Conservation (phyloP, 768 basidiomycete genomes). For the Clitopilus hobsonii region DNA sequence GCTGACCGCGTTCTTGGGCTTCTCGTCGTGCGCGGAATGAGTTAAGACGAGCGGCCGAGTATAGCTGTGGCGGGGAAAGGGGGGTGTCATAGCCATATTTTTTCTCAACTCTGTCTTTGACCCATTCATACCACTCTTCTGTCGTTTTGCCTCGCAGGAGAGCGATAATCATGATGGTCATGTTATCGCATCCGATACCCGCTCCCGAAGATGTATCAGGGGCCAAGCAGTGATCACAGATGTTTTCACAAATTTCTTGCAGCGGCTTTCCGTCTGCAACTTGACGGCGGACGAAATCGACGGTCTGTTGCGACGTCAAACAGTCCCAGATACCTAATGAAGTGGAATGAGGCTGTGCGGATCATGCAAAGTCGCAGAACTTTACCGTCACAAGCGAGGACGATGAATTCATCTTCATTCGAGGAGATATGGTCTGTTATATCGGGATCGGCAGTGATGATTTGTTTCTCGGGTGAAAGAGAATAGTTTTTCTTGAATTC, state of each 20-base stretch:
- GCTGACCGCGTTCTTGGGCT: slow-evolving; percentile 47
- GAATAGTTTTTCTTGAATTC: slow-evolving; percentile 95
- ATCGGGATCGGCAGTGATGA: slow-evolving; percentile 94
- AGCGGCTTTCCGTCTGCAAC: slow-evolving; percentile 78
- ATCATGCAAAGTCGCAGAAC: not conserved
- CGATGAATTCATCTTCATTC: slow-evolving; percentile 91
- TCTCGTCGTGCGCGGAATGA: slow-evolving; percentile 61
- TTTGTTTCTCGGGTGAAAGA: slow-evolving; percentile 81
- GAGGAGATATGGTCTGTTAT: slow-evolving; percentile 76
- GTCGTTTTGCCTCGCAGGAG: slow-evolving; percentile 82
- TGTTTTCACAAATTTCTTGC: slow-evolving; percentile 78
- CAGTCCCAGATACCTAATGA: slow-evolving; percentile 97
- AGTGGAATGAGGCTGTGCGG: too few relatives aligned
- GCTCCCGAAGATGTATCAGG: slow-evolving; percentile 87
- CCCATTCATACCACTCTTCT: slow-evolving; percentile 91
- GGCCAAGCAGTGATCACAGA: slow-evolving; percentile 91
- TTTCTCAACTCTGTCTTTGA: slow-evolving; percentile 74
- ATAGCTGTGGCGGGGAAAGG: slow-evolving; percentile 68
- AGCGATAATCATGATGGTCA: slow-evolving; percentile 93
- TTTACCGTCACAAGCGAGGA: slow-evolving; percentile 96
- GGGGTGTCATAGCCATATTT: slow-evolving; percentile 80
- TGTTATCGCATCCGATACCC: slow-evolving; percentile 98
- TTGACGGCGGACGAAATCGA: slow-evolving; percentile 82
- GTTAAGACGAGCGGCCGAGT: slow-evolving; percentile 57
- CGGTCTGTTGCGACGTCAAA: slow-evolving; percentile 84